Evolutionary conservation across 257 asterid genomes (phyloP), one percentile per base, ranked within the genome.

Genomic region (Plantago elongata): DNA sequence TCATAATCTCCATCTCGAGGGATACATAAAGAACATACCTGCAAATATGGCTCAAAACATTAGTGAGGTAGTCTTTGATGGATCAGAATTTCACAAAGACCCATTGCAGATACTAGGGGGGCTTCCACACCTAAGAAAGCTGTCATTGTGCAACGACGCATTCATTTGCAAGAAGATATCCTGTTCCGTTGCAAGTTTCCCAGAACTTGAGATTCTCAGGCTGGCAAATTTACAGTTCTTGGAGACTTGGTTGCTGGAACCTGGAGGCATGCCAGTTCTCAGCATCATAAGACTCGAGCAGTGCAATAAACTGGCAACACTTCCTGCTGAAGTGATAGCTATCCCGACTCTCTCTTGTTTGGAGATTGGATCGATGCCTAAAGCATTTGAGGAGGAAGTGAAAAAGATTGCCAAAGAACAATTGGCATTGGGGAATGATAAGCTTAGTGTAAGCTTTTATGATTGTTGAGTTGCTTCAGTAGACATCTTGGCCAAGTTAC

Each of bases 221-320:
- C 64, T 76, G 51, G 22, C 10, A 4, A 54, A 45, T 8, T 64
- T 79, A 64, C 42, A n/a, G 54, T 17, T 5, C 13, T 34, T 75
- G 43, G 44, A 64, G 60, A n/a, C 12, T 3, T 43, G 75, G 69
- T 42, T 1, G 29, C 62, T 64, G 13, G 74, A 67, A 5, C 0
- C 3, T 1, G 40, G 4, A 22, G 72, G 74, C 37, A 47, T 79
- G 81, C 77, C 75, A 0, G 7, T 13, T 43, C 77, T 79, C 15
- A 68, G 45, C 5, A 45, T 22, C 65, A 56, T 73, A 38, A 13
- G 9, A 44, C 51, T 75, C n/a, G 52, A 64, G 4, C 34, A 57
- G 2, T 75, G 74, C 42, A 9, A 38, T 11, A 13, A 22, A 6
- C 40, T 69, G 54, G 1, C 0, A 54, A 54, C 13, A 13, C 59